phyloP scores from a whole-genome alignment of 345 rosid genomes.

The Clausena lansium region DNA sequence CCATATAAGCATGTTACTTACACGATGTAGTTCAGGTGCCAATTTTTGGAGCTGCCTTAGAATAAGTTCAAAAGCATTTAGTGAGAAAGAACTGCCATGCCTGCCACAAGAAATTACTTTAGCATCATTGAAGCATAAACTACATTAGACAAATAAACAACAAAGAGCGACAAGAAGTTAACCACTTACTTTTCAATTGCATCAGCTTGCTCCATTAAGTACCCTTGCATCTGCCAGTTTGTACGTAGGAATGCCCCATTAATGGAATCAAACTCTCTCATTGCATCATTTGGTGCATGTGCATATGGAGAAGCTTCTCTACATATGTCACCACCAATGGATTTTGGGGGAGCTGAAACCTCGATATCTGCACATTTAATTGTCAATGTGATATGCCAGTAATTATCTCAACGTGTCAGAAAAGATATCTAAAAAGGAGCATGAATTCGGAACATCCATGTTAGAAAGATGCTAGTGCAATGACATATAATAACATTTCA shows the following conservation, averaged over 20 bases:
- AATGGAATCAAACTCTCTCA: conserved; percentile 32
- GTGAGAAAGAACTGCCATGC: conserved; percentile 68
- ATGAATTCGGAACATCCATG: background rate
- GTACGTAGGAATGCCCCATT: conserved; percentile 65
- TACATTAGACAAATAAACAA: conserved; percentile 5
- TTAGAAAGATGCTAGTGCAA: background rate
- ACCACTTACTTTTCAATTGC: conserved; percentile 71
- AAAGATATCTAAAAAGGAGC: background rate
- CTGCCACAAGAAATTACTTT: conserved; percentile 39
- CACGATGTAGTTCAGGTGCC: conserved; percentile 96
- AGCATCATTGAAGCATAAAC: conserved; percentile 5
- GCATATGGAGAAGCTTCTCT: conserved; percentile 42
- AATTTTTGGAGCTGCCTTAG: conserved; percentile 71
- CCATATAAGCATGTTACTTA: conserved; percentile 34
- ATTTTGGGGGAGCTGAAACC: conserved; percentile 42
- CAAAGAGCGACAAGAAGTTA: background rate
- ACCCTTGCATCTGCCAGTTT: conserved; percentile 85
- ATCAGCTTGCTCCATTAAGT: conserved; percentile 82
- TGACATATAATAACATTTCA: background rate
- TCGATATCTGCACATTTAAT: conserved; percentile 54
- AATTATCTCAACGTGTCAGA: background rate
- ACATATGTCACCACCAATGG: conserved; percentile 38
- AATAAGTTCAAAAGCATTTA: conserved; percentile 60
- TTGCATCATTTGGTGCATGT: conserved; percentile 35
- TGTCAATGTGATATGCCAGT: conserved; percentile 6